Conservation (phyloP, 306 rosid species). For the Spatholobus suberectus region DNA sequence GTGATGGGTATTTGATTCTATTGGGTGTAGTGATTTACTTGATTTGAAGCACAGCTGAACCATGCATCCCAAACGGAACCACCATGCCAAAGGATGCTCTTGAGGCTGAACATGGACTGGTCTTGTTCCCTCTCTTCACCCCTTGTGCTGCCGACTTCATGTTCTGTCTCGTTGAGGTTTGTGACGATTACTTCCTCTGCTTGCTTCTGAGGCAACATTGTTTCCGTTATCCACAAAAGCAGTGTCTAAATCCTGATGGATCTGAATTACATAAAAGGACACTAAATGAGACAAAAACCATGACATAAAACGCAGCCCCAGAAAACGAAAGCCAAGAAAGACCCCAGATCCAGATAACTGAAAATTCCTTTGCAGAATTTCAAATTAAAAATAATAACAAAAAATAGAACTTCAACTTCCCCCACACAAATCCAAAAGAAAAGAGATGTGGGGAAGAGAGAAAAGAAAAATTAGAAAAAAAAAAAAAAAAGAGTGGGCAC, state of each 20-base stretch:
- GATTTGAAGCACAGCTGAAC: constrained; percentile 98
- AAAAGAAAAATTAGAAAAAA: background rate
- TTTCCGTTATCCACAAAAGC: constrained; percentile 7
- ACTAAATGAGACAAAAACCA: constrained; percentile 55
- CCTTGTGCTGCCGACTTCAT: constrained; percentile 43
- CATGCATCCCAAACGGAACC: constrained; percentile 99
- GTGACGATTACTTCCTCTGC: constrained; percentile 90
- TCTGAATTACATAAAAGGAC: constrained; percentile 63
- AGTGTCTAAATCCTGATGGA: constrained; percentile 54
- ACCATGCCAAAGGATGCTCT: constrained; percentile 90
- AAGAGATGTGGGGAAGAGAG: constrained; percentile 40
- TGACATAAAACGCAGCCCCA: constrained; percentile 57
- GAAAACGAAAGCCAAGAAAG: constrained; percentile 66
- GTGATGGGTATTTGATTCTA: background rate
- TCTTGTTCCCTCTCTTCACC: constrained; percentile 49
- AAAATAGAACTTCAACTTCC: constrained; percentile 1
- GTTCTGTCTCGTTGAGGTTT: constrained; percentile 59
- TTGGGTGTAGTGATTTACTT: constrained; percentile 50
- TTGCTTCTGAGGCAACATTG: constrained; percentile 63
- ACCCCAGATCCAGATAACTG: constrained; percentile 52
- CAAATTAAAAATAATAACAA: constrained; percentile 35
- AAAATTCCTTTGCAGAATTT: constrained; percentile 47
- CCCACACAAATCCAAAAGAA: constrained; percentile 48
- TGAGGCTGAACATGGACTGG: constrained; percentile 61
- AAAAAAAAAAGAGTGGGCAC: constrained; percentile 36